Evolutionary conservation across 1,284 basidiomycete species (phyloP).

Genomic region (Kalmanozyma brasiliensis): DNA sequence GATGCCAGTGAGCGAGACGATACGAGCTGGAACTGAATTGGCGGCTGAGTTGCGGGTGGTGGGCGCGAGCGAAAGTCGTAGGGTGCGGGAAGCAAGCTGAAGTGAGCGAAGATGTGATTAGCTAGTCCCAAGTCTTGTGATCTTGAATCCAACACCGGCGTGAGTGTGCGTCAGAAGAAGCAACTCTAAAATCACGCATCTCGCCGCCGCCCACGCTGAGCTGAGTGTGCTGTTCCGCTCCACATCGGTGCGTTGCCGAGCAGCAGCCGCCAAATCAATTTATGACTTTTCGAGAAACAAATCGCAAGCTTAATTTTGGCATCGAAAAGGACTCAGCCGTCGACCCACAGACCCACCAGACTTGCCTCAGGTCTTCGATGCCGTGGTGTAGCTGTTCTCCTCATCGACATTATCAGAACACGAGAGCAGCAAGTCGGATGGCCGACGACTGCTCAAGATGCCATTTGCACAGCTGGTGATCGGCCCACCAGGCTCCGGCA

Average conservation of each 20-base stretch:
- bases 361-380: too few relatives aligned
- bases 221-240: slow-evolving; percentile 2
- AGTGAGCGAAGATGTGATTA: slow-evolving; percentile 10
- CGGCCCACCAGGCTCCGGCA: slow-evolving; percentile 63
- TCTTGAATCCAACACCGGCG: neutral
- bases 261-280: neutral
- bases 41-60: neutral
- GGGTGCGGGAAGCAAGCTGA: neutral
- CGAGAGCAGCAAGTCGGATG: slow-evolving; percentile 3
- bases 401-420: neutral
- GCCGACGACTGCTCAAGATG: slow-evolving; percentile 17
- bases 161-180: slow-evolving; percentile 1
- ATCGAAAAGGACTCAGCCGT: neutral
- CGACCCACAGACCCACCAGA: too few relatives aligned
- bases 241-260: slow-evolving; percentile 2
- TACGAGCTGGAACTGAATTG: neutral
- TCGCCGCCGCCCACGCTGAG: slow-evolving; percentile 16
- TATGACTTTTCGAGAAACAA: slow-evolving; percentile 7
- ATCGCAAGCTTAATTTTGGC: too few relatives aligned
- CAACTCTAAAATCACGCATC: slow-evolving; percentile 29
- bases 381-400: too few relatives aligned
- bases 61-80: neutral
- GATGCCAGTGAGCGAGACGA: too few relatives aligned
- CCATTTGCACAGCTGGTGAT: slow-evolving; percentile 59
- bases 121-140: neutral